phyloP scores from a whole-genome alignment of 768 basidiomycete species.

The Tricholoma flavovirens region DNA sequence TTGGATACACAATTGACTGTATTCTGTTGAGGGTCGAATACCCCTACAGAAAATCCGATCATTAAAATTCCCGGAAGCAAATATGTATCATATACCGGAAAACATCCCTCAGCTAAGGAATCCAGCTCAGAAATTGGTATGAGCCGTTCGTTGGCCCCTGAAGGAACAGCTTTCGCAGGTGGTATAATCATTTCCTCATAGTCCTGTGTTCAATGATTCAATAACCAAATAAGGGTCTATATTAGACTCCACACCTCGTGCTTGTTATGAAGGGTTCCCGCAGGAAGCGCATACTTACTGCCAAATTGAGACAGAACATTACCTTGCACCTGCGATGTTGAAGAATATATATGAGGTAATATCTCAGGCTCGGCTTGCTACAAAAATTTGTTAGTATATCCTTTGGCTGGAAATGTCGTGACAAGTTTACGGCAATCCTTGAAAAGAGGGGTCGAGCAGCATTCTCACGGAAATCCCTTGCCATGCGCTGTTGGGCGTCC shows the following conservation, averaged over 20 bases:
- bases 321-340: constrained; percentile 50
- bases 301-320: constrained; percentile 69
- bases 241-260: constrained; percentile 47
- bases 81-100: constrained; percentile 49
- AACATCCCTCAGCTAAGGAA: constrained; percentile 70
- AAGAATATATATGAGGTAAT: constrained; percentile 87
- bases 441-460: constrained; percentile 63
- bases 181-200: constrained; percentile 90
- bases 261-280: constrained; percentile 68
- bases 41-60: constrained; percentile 42
- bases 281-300: constrained; percentile 72
- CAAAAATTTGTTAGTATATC: neutral
- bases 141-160: constrained; percentile 62
- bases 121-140: constrained; percentile 72
- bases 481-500: constrained; percentile 57
- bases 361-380: constrained; percentile 53
- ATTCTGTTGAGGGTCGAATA: constrained; percentile 87
- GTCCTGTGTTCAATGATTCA: constrained; percentile 39
- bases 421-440: constrained; percentile 41
- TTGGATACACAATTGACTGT: constrained; percentile 91
- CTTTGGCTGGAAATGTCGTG: neutral
- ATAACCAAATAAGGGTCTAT: neutral
- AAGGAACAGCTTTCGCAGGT: constrained; percentile 74
- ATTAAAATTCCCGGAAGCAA: neutral
- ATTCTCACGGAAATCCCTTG: constrained; percentile 53